Base-by-base conservation (phyloP, 1,284 basidiomycete species). In the Marasmius sp. region DNA sequence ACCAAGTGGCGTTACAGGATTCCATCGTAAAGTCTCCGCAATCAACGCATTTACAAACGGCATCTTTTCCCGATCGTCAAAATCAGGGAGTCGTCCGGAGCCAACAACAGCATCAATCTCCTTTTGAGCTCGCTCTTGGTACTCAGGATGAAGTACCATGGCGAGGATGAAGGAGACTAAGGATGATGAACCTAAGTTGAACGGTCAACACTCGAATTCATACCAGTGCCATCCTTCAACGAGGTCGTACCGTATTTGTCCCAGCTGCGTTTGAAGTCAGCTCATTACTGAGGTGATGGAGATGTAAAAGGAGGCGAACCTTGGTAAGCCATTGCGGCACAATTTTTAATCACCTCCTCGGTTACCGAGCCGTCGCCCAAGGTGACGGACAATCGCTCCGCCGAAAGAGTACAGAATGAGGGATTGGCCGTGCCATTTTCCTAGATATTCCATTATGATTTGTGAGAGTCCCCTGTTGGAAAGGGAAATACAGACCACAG, bases 41-140 rank as follows among this genome's bases (percentile, higher is more conserved):
- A 74, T 57, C 9, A 77, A 64, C 6, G 75, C 74, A 8, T 73
- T 68, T 12, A 75, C 61, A 58, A 75, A 77, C 1, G 76, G 75
- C 37, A 77, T 62, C 2, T 62, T 67, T 1, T 61, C 16, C 18
- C 69, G 66, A 55, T 76, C 72, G 4, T 65, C 64, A 48, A 78
- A 77, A 3, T 66, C 70, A 0, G 79, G 79, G 6, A 80, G 66
- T 43, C 74, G 65, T 20, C 70, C 64, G 0, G 61, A 51, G 2
- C 73, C 75, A 2, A 72, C 52, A 6, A 74, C 65, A 1, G 59
- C 50, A 57, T 75, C 74, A 5, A 77, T 62, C 63, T 74, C 75
- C 51, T 66, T 66, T 54, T 73, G 70, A 3, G 73, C 75, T 58
- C 67, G 70, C 12, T 54, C 58, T 61, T 75, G 74, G 3, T 70